Base-by-base conservation (phyloP, 805 yeast species). In the Wickerhamiella bombiphila region DNA sequence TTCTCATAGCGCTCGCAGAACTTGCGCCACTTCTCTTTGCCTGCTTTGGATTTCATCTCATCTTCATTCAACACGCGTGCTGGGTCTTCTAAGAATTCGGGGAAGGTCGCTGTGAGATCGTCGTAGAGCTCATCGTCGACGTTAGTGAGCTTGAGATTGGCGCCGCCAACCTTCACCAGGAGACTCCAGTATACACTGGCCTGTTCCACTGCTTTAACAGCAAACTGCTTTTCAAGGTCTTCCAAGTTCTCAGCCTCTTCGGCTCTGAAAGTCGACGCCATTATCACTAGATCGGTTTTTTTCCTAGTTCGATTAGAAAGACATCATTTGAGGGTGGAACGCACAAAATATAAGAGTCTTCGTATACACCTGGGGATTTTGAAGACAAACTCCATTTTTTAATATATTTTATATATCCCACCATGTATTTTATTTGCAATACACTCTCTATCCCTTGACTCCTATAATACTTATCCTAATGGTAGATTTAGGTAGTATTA, bases 201-300 rank as follows among this genome's bases (percentile, higher is more conserved):
- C 58, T 91, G 97, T 59, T 72, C 76, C 14, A 91, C 98, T 4
- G 97, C 98, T 61, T 80, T 82, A 42, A 91, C 98, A 30, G 98
- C 97, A 55, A 91, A 91, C 64, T 91, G 97, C 69, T 75, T 83
- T 61, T 91, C 98, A 53, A 91, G 83, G 52, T 83, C 94, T 61
- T 88, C 97, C 51, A 82, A 67, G 65, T 91, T 91, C 44, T 91
- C 95, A 33, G 98, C 96, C 42, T 68, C 70, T 53, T 91, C 94
- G 15, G 98, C 86, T 52, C 78, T 72, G 55, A 83, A 82, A 22
- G 38, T 21, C 2, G 17, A 16, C 7, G 45, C 38, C 47, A 44
- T 42, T 28, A 11, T 36, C 5, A 11, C 21, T 36, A 15, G 34
- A 9, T 8, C 13, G 11, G 17, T 20, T 14, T 26, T 17, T 37